Percentiles rank a stretch among this genome's conserved stretches.
Conservation (phyloP, 2,329 filamentous ascomycete genomes). For the Bipolaris oryzae region DNA sequence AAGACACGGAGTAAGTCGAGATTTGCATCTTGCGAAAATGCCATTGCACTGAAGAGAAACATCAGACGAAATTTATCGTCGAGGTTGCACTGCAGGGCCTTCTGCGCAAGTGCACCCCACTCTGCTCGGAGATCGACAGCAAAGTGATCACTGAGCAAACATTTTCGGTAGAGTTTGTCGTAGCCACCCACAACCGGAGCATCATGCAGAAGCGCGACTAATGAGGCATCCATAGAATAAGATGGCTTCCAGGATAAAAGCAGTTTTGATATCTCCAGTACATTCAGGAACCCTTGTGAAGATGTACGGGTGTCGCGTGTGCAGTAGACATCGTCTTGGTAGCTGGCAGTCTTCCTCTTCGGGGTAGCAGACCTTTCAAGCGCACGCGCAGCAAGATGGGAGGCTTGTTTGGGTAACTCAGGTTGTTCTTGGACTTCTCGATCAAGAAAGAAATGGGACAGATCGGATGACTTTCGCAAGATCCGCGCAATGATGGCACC, state of each 20-base stretch:
- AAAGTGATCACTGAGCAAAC: slow-evolving; percentile 51
- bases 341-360: background rate
- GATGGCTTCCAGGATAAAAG: slow-evolving; percentile 19
- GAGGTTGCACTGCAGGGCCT: slow-evolving; percentile 36
- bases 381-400: slow-evolving; percentile 30
- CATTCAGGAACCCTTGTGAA: slow-evolving; percentile 12
- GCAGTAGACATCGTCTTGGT: slow-evolving; percentile 15
- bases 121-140: slow-evolving; percentile 45
- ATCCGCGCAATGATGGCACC: slow-evolving; percentile 21
- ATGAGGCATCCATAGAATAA: slow-evolving; percentile 6
- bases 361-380: slow-evolving; percentile 3
- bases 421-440: background rate
- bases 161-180: slow-evolving; percentile 34
- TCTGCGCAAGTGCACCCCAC: slow-evolving; percentile 54
- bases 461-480: slow-evolving; percentile 11
- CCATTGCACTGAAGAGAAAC: slow-evolving; percentile 56
- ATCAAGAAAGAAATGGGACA: slow-evolving; percentile 16
- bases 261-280: slow-evolving; percentile 15
- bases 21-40: slow-evolving; percentile 50
- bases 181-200: slow-evolving; percentile 51
- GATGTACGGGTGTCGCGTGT: slow-evolving; percentile 18
- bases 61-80: slow-evolving; percentile 49
- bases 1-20: slow-evolving; percentile 53
- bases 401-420: background rate
- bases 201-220: slow-evolving; percentile 35